Base-by-base conservation (phyloP, 495 filamentous ascomycete species). In the Penicillium ucsense region DNA sequence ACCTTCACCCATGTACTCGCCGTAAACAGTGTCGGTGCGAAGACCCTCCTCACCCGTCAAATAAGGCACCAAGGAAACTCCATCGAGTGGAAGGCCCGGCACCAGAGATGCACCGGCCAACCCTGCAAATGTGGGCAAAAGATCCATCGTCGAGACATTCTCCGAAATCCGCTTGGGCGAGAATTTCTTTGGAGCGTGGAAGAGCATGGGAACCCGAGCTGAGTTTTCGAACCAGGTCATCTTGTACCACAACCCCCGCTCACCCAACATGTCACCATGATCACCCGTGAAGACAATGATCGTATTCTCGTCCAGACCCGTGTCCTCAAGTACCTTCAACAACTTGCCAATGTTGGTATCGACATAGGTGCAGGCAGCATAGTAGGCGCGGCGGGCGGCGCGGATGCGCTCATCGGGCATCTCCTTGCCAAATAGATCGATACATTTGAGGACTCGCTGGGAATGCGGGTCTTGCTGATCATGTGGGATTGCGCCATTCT, bases 231-330 rank as follows among this genome's bases (percentile, higher is more conserved):
- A 91, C 73, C 87, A 94, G 51, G 74, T 82, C 88, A 94, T 94
- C 73, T 94, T 94, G 73, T 94, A 95, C 88, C 88, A 95, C 35
- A 95, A 66, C 0, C 85, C 85, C 28, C 88, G 78, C 66, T 95
- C 88, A 34, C 88, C 88, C 6, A 95, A 79, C 88, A 94, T 94
- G 61, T 95, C 88, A 45, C 88, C 88, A 62, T 95, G 88, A 55
- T 95, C 88, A 41, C 88, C 86, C 42, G 80, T 86, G 66, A 95
- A 95, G 41, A 94, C 73, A 41, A 95, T 71, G 47, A 95, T 87
- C 4, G 88, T 94, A 61, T 92, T 77, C 11, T 90, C 79, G 43
- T 81, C 80, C 38, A 95, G 72, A 1, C 79, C 77, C 64, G 85
- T 89, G 45, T 84, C 70, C 54, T 87, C 79, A 11, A 95, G 73